A percentile compares a stretch with the other conserved stretches of the same genome.
phyloP scores from a whole-genome alignment of 2,329 filamentous ascomycete species.

The Falciphora oryzae region DNA sequence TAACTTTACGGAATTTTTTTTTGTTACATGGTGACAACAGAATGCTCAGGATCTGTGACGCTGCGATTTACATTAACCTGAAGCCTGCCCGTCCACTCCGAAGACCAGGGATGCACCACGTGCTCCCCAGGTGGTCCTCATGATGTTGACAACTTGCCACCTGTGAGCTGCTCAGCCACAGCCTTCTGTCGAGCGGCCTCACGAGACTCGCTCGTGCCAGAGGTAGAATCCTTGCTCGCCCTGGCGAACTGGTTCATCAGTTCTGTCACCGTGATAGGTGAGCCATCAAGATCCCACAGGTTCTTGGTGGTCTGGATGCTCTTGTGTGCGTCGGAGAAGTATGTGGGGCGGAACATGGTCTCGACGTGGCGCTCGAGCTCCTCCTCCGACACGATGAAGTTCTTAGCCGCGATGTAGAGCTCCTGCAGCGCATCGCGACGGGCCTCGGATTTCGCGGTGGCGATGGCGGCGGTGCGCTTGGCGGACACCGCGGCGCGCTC shows the following conservation, averaged over 20 bases:
- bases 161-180: slow-evolving; percentile 54
- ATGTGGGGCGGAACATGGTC: slow-evolving; percentile 63
- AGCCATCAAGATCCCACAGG: slow-evolving; percentile 45
- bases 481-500: slow-evolving; percentile 41
- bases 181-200: slow-evolving; percentile 46
- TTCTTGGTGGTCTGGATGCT: slow-evolving; percentile 32
- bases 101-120: background rate
- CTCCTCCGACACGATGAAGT: slow-evolving; percentile 78
- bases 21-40: slow-evolving; percentile 2
- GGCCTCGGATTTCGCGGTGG: slow-evolving; percentile 48
- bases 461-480: slow-evolving; percentile 34
- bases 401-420: slow-evolving; percentile 80
- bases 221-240: background rate
- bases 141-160: slow-evolving; percentile 45
- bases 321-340: slow-evolving; percentile 36
- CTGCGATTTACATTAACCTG: background rate
- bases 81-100: background rate
- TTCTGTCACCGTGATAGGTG: slow-evolving; percentile 37
- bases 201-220: slow-evolving; percentile 32
- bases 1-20: slow-evolving; percentile 2
- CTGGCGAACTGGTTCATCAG: slow-evolving; percentile 31
- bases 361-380: slow-evolving; percentile 73
- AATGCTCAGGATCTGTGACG: background rate
- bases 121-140: background rate
- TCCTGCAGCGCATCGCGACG: slow-evolving; percentile 71